A percentile compares a stretch with the other conserved stretches of the same genome.
phyloP scores from a whole-genome alignment of 2,329 filamentous ascomycete genomes.

The Verticillium isaacii region DNA sequence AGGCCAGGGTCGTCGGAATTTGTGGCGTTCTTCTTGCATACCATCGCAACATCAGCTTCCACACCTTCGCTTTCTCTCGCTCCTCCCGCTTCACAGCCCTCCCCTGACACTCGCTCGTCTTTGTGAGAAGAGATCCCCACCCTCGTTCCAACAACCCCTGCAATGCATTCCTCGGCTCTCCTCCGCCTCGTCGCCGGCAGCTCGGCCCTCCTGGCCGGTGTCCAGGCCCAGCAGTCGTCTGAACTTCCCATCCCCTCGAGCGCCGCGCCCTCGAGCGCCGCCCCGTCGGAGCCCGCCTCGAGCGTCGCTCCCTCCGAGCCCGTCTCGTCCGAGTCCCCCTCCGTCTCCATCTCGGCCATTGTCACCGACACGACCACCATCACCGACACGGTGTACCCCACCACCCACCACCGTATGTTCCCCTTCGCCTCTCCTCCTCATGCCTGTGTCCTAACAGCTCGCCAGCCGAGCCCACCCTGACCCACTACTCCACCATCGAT shows the following conservation, averaged over 20 bases:
- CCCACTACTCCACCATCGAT: background rate
- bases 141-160: background rate
- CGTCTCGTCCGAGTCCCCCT: background rate
- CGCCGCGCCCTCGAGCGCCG: background rate
- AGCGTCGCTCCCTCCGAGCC: background rate
- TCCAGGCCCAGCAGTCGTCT: slow-evolving; percentile 6
- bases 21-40: background rate
- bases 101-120: background rate
- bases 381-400: background rate
- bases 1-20: background rate
- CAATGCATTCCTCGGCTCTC: slow-evolving; percentile 3
- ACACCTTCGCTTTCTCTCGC: background rate
- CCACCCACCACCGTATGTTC: background rate
- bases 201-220: slow-evolving; percentile 5
- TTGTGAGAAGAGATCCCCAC: background rate
- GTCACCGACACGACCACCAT: background rate
- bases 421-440: no score
- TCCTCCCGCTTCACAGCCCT: background rate
- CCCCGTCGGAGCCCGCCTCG: background rate
- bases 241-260: background rate
- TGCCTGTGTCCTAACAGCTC: no score
- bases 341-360: background rate
- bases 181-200: slow-evolving; percentile 2
- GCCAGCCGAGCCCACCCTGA: background rate
- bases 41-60: background rate